phyloP scores from a whole-genome alignment of 2,329 filamentous ascomycete species.

The Colletotrichum spinosum region DNA sequence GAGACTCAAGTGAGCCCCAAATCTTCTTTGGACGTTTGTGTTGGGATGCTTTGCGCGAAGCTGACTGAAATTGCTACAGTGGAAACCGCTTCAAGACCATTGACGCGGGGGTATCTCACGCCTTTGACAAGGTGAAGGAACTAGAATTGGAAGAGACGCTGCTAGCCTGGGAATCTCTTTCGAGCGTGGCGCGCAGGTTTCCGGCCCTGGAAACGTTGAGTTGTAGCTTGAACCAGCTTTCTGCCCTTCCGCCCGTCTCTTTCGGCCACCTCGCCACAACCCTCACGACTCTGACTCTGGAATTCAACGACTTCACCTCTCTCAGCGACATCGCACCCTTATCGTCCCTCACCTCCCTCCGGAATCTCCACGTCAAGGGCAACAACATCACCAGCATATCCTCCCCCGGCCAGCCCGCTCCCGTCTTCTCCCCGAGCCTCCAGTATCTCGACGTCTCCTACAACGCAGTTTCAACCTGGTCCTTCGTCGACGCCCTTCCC shows the following conservation, averaged over 20 bases:
- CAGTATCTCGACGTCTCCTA: conserved; percentile 79
- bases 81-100: conserved; percentile 76
- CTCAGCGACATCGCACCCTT: conserved; percentile 70
- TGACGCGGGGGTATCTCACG: conserved; percentile 43
- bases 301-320: conserved; percentile 76
- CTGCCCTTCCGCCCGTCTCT: conserved; percentile 57
- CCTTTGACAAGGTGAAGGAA: conserved; percentile 65
- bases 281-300: conserved; percentile 74
- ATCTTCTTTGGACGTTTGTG: neutral
- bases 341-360: conserved; percentile 61
- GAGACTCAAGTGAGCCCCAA: conserved; percentile 74
- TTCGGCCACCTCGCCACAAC: conserved; percentile 57
- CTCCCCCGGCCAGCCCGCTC: conserved; percentile 44
- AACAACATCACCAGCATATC: conserved; percentile 72
- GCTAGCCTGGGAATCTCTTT: conserved; percentile 74
- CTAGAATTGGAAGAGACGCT: conserved; percentile 76
- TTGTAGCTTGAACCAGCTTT: conserved; percentile 69
- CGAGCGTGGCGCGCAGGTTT: conserved; percentile 65
- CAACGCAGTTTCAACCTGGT: conserved; percentile 77
- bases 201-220: conserved; percentile 61
- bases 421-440: conserved; percentile 66
- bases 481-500: conserved; percentile 77
- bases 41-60: too few species aligned
- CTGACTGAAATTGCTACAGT: conserved; percentile 54
- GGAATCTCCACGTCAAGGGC: conserved; percentile 78